Conservation (phyloP, 768 basidiomycete genomes). For the Russula olivacea region DNA sequence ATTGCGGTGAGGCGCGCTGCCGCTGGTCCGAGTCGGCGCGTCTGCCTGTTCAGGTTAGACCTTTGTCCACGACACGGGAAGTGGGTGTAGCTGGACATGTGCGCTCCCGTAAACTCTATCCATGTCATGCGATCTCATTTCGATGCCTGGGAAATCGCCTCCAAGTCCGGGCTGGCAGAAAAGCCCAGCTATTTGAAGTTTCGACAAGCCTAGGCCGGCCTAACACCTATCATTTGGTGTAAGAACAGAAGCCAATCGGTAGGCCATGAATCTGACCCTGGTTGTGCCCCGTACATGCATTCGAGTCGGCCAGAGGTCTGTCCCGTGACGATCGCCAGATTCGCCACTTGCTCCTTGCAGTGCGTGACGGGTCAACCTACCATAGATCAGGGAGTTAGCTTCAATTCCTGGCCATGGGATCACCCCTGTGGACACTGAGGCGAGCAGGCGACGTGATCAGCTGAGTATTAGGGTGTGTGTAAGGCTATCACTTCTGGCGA, state of each 20-base stretch:
- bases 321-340: not conserved
- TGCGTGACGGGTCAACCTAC: not conserved
- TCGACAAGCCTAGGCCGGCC: constrained; percentile 9
- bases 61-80: constrained; percentile 1
- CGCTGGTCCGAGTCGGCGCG: not conserved
- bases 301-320: not conserved
- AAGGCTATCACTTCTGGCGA: not conserved
- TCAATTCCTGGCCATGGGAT: not conserved
- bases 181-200: not conserved
- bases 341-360: not conserved
- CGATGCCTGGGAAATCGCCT: constrained; percentile 4
- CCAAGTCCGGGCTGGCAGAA: not conserved
- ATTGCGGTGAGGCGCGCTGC: not conserved
- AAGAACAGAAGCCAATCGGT: constrained; percentile 21
- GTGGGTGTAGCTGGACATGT: constrained; percentile 1
- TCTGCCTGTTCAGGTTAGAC: constrained; percentile 17
- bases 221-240: constrained; percentile 5
- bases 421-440: not conserved
- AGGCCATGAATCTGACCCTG: constrained; percentile 1
- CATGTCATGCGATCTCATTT: constrained; percentile 3
- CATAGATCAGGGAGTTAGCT: not conserved
- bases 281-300: not conserved
- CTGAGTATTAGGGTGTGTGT: not conserved
- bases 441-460: not conserved
- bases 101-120: constrained; percentile 12